phyloP scores from a whole-genome alignment of 2,329 filamentous ascomycete species.

The Fusarium continuum region DNA sequence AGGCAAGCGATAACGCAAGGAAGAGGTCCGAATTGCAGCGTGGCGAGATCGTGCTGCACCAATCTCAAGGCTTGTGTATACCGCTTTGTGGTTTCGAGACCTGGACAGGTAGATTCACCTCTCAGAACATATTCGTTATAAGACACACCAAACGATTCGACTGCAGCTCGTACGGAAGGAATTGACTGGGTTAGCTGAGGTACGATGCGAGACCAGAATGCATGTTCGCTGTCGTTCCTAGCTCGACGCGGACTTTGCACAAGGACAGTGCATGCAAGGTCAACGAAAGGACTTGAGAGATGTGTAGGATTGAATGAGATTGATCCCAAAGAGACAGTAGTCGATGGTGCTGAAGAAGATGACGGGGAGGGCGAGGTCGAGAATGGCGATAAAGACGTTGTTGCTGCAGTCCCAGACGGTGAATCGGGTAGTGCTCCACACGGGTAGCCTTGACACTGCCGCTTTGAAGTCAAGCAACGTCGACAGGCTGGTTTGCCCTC shows the following conservation, averaged over 20 bases:
- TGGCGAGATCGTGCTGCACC: conserved; percentile 25
- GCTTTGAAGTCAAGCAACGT: conserved; percentile 22
- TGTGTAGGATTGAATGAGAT: not conserved
- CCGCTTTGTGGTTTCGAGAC: conserved; percentile 6
- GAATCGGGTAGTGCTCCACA: not conserved
- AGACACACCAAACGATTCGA: conserved; percentile 24
- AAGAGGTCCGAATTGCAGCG: conserved; percentile 5
- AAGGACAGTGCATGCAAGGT: conserved; percentile 19
- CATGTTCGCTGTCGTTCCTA: conserved; percentile 17
- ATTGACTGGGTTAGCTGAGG: conserved; percentile 28
- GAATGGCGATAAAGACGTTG: not conserved
- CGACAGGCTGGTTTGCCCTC: conserved; percentile 29
- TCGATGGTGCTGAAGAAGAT: not conserved
- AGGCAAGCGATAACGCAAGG: conserved; percentile 33
- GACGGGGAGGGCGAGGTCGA: not conserved
- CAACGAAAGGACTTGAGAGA: conserved; percentile 1
- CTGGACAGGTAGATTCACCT: not conserved
- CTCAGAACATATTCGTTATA: conserved; percentile 31
- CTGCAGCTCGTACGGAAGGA: conserved; percentile 30
- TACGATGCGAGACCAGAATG: conserved; percentile 28
- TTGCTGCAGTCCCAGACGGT: not conserved
- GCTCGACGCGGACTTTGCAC: conserved; percentile 25
- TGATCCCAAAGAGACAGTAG: rapidly evolving
- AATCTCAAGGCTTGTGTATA: conserved; percentile 24
- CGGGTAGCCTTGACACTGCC: conserved; percentile 24